Base-by-base conservation (phyloP, 257 asterid species). In the Striga asiatica region DNA sequence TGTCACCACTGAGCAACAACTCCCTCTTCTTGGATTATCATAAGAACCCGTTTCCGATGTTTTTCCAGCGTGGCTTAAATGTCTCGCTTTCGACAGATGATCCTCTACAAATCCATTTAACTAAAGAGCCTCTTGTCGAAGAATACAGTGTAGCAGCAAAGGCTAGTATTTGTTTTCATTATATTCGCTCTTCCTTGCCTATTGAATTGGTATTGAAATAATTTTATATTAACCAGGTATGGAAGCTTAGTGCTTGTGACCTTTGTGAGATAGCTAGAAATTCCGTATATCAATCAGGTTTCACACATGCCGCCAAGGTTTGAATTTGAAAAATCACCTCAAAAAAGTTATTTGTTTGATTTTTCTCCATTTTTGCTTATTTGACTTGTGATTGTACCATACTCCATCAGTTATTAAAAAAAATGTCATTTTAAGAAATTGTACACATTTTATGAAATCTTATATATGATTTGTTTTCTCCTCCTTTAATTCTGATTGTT, bases 161-260 rank as follows among this genome's bases (percentile, higher is more conserved):
- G 92, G 97, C 85, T 45, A 34, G 63, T 50, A 50, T 24, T 21
- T 18, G 22, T 61, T 54, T 58, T 34, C 16, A n/a, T n/a, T n/a
- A n/a, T 28, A 35, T 66, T 62, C 63, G 20, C 56, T 57, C 37
- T 20, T 50, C 21, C 24, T 17, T 12, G 42, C 64, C 46, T 46
- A 54, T 27, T 14, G 20, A 43, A 46, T 5, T 5, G 21, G 67
- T 50, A 51, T 32, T 70, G 19, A 66, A 58, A 46, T 35, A 1
- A 45, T 51, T 12, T 21, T 63, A 24, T n/a, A 42, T 27, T 54
- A 5, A 67, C 54, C 79, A 86, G 98, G 96, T 89, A 24, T 89
- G 98, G 98, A 89, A 89, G 80, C 85, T 86, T 47, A 89, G 96
- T 67, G 80, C 96, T 7, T 89, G 98, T 59, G 98, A 89, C 75